These are phyloP conservation scores for Sarcodon sp. DNA, from an alignment of 768 basidiomycete genomes.

Conservation along the genomic window DNA sequence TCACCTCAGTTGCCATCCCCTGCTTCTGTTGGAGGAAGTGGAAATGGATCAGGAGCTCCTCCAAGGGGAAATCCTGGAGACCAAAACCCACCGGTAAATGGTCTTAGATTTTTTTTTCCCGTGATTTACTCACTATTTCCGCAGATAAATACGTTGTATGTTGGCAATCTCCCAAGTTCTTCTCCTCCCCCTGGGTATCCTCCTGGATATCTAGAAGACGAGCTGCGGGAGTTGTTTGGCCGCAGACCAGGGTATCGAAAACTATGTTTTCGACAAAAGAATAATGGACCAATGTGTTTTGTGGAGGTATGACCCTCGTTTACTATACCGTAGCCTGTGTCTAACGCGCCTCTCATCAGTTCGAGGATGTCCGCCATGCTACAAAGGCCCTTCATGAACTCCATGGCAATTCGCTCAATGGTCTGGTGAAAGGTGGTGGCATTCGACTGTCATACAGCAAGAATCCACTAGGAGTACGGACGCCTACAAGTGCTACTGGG, in stretches of 20 bases:
- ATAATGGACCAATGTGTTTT: slow-evolving; percentile 98
- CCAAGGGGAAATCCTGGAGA: slow-evolving; percentile 37
- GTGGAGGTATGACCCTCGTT: slow-evolving; percentile 58
- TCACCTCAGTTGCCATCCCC: slow-evolving; percentile 75
- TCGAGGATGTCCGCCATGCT: slow-evolving; percentile 80
- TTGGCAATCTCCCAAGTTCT: slow-evolving; percentile 90
- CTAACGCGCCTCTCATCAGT: slow-evolving; percentile 28
- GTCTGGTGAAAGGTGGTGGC: slow-evolving; percentile 89
- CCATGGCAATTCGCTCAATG: slow-evolving; percentile 84
- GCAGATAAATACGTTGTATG: slow-evolving; percentile 95
- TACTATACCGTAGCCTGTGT: background rate
- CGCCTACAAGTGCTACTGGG: slow-evolving; percentile 39
- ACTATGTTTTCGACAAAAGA: slow-evolving; percentile 91
- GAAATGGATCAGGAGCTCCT: slow-evolving; percentile 29
- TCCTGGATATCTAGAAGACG: slow-evolving; percentile 77
- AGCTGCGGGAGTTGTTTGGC: slow-evolving; percentile 71
- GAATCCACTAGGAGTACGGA: slow-evolving; percentile 91
- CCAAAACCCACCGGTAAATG: slow-evolving; percentile 84
- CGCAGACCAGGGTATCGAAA: slow-evolving; percentile 78
- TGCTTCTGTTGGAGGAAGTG: slow-evolving; percentile 27
- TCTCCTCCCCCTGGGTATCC: slow-evolving; percentile 60
- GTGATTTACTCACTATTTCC: slow-evolving; percentile 2
- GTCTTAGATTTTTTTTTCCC: background rate
- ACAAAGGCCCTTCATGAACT: slow-evolving; percentile 81
- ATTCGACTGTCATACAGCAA: slow-evolving; percentile 96